These are phyloP conservation scores for Trametes sanguinea DNA, from an alignment of 768 basidiomycete species.

Conservation along the genomic window DNA sequence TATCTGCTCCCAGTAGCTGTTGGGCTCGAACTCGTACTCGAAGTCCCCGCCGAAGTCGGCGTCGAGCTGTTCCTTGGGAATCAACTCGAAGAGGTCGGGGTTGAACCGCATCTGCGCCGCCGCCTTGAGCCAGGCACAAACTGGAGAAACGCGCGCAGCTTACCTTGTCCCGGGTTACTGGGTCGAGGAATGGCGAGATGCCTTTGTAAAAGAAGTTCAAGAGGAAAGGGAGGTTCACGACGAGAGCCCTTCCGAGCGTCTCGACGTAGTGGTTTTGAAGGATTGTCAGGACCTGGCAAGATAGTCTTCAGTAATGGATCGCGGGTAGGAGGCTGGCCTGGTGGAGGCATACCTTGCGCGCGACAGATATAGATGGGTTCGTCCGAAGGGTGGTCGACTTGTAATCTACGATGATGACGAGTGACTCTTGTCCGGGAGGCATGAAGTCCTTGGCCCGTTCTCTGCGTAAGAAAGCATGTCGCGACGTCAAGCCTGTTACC, in stretches of 20 bases:
- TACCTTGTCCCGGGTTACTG: conserved; percentile 86
- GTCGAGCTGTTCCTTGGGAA: conserved; percentile 76
- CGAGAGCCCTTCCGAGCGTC: conserved; percentile 80
- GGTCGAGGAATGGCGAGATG: conserved; percentile 85
- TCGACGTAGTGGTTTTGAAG: conserved; percentile 90
- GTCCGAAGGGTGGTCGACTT: conserved; percentile 77
- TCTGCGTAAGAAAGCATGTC: conserved; percentile 38
- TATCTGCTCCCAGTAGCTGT: conserved; percentile 79
- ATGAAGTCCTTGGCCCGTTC: conserved; percentile 89
- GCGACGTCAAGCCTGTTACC: not conserved
- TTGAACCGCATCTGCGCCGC: conserved; percentile 84
- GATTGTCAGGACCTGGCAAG: conserved; percentile 62
- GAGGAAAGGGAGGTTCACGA: conserved; percentile 77
- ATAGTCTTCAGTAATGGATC: not conserved
- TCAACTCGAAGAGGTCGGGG: conserved; percentile 74
- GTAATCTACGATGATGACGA: conserved; percentile 87
- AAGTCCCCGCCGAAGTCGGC: conserved; percentile 81
- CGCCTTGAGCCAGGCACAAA: not conserved
- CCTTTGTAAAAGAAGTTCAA: conserved; percentile 81
- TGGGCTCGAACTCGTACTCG: conserved; percentile 71
- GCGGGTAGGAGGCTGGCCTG: not conserved
- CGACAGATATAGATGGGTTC: conserved; percentile 81
- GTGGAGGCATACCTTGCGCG: conserved; percentile 55
- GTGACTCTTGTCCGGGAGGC: conserved; percentile 81
- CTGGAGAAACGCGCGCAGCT: conserved; percentile 14